A percentile compares a stretch with the other conserved stretches of the same genome.
These are phyloP conservation scores for Antonospora locustae DNA, from an alignment of 371 early-diverging fungal genomes.

Conservation along the genomic window DNA sequence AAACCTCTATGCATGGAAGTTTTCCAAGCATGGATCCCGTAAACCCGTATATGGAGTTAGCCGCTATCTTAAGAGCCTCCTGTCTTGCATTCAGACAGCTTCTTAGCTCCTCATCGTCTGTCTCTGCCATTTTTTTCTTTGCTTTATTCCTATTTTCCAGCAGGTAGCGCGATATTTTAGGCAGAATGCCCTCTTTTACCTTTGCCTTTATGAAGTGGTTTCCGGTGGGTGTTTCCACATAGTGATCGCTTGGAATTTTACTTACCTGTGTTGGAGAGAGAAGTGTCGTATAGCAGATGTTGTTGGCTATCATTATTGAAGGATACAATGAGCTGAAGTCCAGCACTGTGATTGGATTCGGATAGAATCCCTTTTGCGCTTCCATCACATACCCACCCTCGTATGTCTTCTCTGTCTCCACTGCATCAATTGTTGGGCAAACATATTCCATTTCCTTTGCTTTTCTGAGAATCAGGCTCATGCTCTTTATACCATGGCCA, in stretches of 20 bases:
- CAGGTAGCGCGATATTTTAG: slow-evolving; percentile 75
- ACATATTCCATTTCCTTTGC: slow-evolving; percentile 68
- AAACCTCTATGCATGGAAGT: slow-evolving; percentile 88
- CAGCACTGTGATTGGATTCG: slow-evolving; percentile 82
- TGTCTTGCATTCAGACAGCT: slow-evolving; percentile 90
- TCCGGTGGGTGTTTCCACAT: slow-evolving; percentile 46
- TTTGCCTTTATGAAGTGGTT: slow-evolving; percentile 67
- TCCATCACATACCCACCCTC: slow-evolving; percentile 98
- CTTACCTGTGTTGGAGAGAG: slow-evolving; percentile 53
- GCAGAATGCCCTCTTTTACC: slow-evolving; percentile 72
- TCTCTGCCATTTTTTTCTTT: slow-evolving; percentile 65
- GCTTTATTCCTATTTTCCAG: slow-evolving; percentile 83
- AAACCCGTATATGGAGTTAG: slow-evolving; percentile 97
- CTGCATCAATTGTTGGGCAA: slow-evolving; percentile 71
- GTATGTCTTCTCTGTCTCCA: slow-evolving; percentile 69
- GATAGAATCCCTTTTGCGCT: slow-evolving; percentile 83
- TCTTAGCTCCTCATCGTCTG: slow-evolving; percentile 73
- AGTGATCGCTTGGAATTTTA: slow-evolving; percentile 2
- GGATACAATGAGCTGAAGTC: slow-evolving; percentile 98
- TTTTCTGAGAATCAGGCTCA: slow-evolving; percentile 81
- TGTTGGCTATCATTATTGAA: slow-evolving; percentile 98
- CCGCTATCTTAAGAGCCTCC: slow-evolving; percentile 87
- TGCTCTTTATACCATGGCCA: slow-evolving; percentile 90
- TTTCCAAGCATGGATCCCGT: slow-evolving; percentile 92
- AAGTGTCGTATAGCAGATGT: slow-evolving; percentile 91